Evolutionary conservation across 192 early-diverging fungal species (phyloP), one percentile per base, ranked within the genome.

Genomic region (Mortierella hygrophila): DNA sequence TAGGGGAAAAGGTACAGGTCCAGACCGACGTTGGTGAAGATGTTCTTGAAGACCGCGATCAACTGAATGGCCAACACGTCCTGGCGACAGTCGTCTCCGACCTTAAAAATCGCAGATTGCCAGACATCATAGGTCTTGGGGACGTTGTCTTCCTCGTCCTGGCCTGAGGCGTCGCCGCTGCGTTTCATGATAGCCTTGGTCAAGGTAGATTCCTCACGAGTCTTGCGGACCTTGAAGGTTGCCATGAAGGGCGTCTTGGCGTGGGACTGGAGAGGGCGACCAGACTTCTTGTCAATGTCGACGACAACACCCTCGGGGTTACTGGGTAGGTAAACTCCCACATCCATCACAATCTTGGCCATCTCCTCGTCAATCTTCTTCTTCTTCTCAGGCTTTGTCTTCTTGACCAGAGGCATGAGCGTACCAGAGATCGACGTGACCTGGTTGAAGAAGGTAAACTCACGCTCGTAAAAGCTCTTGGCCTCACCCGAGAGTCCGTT

Each of bases 231-330:
- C 76, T 97, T 91, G 89, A 99, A 99, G 7, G 98, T 98, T 23
- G 98, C 98, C 97, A 99, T 97, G 87, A 99, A 99, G 29, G 99
- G 99, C 0, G 99, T 98, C 90, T 99, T 99, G 55, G 99, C 99
- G 81, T 99, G 99, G 75, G 93, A 94, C 89, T 99, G 99, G 46
- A 99, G 90, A 52, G 99, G 97, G 18, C 97, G 89, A 20, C 99
- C 99, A 70, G 97, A 98, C 29, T 93, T 93, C 78, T 97, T 94
- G 79, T 99, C 97, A 89, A 99, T 99, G 82, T 96, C 99, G 6
- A 99, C 90, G 8, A 99, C 97, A 21, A 91, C 93, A 44, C 96
- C 95, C 73, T 99, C 98, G 7, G 99, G 98, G 74, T 99, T 99
- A 89, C 94, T 97, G 18, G 99, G 99, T 71, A 99, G 88, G 81